Base-by-base conservation (phyloP, 352 stramenopile genomes). In the Phytophthora sojae region DNA sequence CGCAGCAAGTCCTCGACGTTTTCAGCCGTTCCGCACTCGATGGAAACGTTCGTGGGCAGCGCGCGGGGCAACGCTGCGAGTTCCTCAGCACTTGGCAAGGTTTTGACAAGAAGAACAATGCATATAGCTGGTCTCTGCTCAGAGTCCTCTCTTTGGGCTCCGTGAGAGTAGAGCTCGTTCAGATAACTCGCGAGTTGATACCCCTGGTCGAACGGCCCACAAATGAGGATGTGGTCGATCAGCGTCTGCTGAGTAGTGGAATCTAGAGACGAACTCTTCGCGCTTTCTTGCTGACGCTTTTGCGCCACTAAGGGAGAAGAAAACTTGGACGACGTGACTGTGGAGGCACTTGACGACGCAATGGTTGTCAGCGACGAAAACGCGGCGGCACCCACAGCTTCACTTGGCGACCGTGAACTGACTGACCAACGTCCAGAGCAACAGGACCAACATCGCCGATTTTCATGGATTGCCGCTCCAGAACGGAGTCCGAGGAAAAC, bases 1-100 rank as follows among this genome's bases (percentile, higher is more conserved):
- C 73, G 80, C 4, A 88, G 52, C 21, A 92, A 51, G 37, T 90
- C 82, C 44, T 88, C 82, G 26, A 89, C 75, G 15, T 81, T 86
- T 61, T 88, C 70, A 8, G 76, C 81, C 5, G 76, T 62, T 12
- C 84, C 82, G 14, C 76, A 67, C 49, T 89, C 71, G 0, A 89
- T 62, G 49, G 77, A 85, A 30, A 88, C 79, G 47, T 85, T 80
- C 3, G 62, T 17, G 11, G 83, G 77, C n/a, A 91, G 59, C 4
- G 57, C 58, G 0, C 26, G 42, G 3, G 63, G 23, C 12, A 85
- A 37, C 17, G 75, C 76, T 19, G 79, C 69, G 51, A 86, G 57
- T 14, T 86, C 76, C 9, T 67, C 12, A 19, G 76, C 63, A 15
- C 49, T 79, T 1, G 78, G 80, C 6, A 82, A 45, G 12, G 55